These are phyloP conservation scores for Spathaspora girioi DNA, from an alignment of 805 yeast genomes.

Conservation along the genomic window DNA sequence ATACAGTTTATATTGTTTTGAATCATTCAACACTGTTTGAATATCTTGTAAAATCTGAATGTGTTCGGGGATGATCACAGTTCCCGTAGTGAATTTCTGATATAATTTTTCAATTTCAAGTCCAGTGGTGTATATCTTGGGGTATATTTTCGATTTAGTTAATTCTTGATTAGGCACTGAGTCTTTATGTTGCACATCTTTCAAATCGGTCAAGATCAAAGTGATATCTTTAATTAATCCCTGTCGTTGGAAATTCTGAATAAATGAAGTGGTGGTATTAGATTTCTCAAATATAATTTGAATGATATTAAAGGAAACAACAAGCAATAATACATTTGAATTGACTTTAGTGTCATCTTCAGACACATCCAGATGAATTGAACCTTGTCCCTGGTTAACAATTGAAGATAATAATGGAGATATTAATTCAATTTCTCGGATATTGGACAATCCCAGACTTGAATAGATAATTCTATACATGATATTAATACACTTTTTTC, in stretches of 20 bases:
- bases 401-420: slow-evolving; percentile 56
- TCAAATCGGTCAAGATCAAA: slow-evolving; percentile 23
- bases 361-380: slow-evolving; percentile 7
- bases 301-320: slow-evolving; percentile 51
- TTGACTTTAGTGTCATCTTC: slow-evolving; percentile 11
- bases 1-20: slow-evolving; percentile 1
- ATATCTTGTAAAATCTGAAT: slow-evolving; percentile 15
- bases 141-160: slow-evolving; percentile 8
- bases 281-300: slow-evolving; percentile 40
- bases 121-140: slow-evolving; percentile 13
- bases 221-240: slow-evolving; percentile 60
- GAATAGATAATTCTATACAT: slow-evolving; percentile 50
- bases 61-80: slow-evolving; percentile 11
- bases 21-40: slow-evolving; percentile 7
- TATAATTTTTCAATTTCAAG: slow-evolving; percentile 26
- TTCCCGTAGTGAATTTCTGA: slow-evolving; percentile 16
- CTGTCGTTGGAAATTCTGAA: slow-evolving; percentile 59
- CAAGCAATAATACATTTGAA: slow-evolving; percentile 43
- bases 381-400: slow-evolving; percentile 40
- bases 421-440: slow-evolving; percentile 32
- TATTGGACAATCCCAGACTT: slow-evolving; percentile 17
- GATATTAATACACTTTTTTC: slow-evolving; percentile 54
- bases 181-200: slow-evolving; percentile 10
- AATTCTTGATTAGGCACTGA: slow-evolving; percentile 16
- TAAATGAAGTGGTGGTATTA: slow-evolving; percentile 33